A percentile compares a stretch with the other conserved stretches of the same genome.
Conservation (phyloP, 345 rosid species). For the Hibiscus syriacus region DNA sequence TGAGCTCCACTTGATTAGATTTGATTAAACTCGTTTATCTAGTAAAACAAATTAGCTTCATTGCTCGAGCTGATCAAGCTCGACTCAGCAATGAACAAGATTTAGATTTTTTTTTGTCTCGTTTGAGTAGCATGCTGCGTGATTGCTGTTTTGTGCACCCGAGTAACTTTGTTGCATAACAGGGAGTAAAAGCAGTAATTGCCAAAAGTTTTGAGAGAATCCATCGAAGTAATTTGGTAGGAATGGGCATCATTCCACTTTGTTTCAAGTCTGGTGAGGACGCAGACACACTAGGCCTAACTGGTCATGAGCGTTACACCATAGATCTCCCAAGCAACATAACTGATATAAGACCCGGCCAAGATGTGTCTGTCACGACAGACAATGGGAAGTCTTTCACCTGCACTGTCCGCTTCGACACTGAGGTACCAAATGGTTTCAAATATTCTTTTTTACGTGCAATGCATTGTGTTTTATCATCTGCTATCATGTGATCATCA, state of each 20-base stretch:
- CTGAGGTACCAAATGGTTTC: slow-evolving; percentile 55
- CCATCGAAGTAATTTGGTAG: slow-evolving; percentile 95
- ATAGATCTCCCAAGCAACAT: slow-evolving; percentile 76
- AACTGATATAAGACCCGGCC: slow-evolving; percentile 82
- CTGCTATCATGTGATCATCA: not conserved
- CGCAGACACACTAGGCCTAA: slow-evolving; percentile 76
- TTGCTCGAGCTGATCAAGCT: not conserved
- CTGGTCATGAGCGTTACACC: slow-evolving; percentile 82
- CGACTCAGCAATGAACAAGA: not conserved
- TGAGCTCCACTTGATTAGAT: not conserved
- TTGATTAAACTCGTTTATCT: not conserved
- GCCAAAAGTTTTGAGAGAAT: slow-evolving; percentile 98
- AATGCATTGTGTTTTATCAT: not conserved
- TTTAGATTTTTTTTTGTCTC: not conserved
- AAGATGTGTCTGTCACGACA: slow-evolving; percentile 83
- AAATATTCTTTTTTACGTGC: too few species aligned
- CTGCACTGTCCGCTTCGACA: slow-evolving; percentile 90
- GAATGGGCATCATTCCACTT: slow-evolving; percentile 95
- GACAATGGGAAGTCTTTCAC: slow-evolving; percentile 81
- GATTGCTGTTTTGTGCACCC: not conserved
- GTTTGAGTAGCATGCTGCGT: not conserved
- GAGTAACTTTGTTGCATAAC: slow-evolving; percentile 18
- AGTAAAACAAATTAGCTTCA: not conserved
- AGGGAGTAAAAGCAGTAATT: slow-evolving; percentile 98
- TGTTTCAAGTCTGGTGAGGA: slow-evolving; percentile 95